Evolutionary conservation across 2,329 filamentous ascomycete species (phyloP).

Genomic region (Pseudocercospora crystallina): DNA sequence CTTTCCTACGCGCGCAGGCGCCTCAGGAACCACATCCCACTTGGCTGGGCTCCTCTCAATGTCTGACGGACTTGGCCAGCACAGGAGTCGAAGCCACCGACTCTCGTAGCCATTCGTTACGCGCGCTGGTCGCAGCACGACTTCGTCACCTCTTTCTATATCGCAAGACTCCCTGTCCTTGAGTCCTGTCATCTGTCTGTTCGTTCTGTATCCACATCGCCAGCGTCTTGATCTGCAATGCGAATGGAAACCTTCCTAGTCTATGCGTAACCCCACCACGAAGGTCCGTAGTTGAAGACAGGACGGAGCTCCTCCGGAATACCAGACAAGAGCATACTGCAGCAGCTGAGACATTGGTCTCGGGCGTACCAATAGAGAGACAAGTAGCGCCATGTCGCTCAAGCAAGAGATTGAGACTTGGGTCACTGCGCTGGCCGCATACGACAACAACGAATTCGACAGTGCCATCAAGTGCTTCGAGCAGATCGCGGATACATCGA

Average conservation of each 20-base stretch:
- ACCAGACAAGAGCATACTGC: background rate
- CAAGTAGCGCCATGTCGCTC: slow-evolving; percentile 45
- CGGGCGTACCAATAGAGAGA: background rate
- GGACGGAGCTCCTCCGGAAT: slow-evolving; percentile 15
- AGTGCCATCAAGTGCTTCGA: slow-evolving; percentile 81
- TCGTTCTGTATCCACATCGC: slow-evolving; percentile 1
- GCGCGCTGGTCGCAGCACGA: slow-evolving; percentile 17
- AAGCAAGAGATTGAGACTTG: slow-evolving; percentile 95
- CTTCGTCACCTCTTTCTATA: slow-evolving; percentile 14
- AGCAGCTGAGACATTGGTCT: background rate
- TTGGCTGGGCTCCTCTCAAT: slow-evolving; percentile 15
- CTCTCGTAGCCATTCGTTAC: slow-evolving; percentile 27
- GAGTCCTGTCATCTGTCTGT: slow-evolving; percentile 16
- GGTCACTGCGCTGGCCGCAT: slow-evolving; percentile 85
- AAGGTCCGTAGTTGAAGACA: slow-evolving; percentile 12
- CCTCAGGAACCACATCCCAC: background rate
- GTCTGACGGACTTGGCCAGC: slow-evolving; percentile 10
- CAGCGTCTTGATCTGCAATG: slow-evolving; percentile 23
- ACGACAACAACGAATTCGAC: slow-evolving; percentile 98
- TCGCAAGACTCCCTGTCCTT: slow-evolving; percentile 16
- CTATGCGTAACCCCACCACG: slow-evolving; percentile 17
- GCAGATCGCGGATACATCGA: slow-evolving; percentile 88
- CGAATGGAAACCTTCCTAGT: slow-evolving; percentile 9
- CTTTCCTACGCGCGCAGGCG: too few species aligned
- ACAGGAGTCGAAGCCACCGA: slow-evolving; percentile 15